Percentiles rank a stretch among this genome's conserved stretches.
These are phyloP conservation scores for Cinnamomum micranthum DNA, from an alignment of 164 flowering plant genomes.

Conservation along the genomic window DNA sequence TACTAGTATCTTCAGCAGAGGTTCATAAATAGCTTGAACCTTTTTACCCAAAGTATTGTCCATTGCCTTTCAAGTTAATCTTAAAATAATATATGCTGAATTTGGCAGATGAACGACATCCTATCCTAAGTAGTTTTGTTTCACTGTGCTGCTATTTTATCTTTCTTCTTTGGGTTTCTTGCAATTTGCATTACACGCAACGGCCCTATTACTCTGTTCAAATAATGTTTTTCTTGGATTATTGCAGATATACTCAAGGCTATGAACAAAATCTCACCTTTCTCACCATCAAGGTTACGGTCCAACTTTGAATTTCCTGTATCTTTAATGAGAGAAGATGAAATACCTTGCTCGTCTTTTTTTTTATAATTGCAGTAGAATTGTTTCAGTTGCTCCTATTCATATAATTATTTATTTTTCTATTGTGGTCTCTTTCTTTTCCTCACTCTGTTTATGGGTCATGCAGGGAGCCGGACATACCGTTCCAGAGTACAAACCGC, in stretches of 20 bases:
- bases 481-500: slow-evolving; percentile 85
- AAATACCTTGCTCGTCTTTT: not conserved
- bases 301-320: not conserved
- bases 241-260: slow-evolving; percentile 68
- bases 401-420: not conserved
- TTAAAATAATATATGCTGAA: not conserved
- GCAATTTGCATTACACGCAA: not conserved
- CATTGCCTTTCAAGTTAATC: not conserved
- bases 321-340: not conserved
- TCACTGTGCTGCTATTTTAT: not conserved
- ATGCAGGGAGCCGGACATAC: slow-evolving; percentile 86
- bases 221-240: not conserved
- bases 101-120: not conserved
- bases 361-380: not conserved
- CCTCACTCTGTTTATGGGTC: not conserved
- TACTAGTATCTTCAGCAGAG: not conserved
- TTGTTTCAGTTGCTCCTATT: not conserved
- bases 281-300: slow-evolving; percentile 69
- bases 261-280: slow-evolving; percentile 81
- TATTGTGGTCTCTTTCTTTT: not conserved
- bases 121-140: not conserved
- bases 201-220: not conserved
- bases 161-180: not conserved
- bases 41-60: no score
- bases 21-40: not conserved